Evolutionary conservation across 129 eudicot genomes (phyloP).

Genomic region (Deinandra increscens): DNA sequence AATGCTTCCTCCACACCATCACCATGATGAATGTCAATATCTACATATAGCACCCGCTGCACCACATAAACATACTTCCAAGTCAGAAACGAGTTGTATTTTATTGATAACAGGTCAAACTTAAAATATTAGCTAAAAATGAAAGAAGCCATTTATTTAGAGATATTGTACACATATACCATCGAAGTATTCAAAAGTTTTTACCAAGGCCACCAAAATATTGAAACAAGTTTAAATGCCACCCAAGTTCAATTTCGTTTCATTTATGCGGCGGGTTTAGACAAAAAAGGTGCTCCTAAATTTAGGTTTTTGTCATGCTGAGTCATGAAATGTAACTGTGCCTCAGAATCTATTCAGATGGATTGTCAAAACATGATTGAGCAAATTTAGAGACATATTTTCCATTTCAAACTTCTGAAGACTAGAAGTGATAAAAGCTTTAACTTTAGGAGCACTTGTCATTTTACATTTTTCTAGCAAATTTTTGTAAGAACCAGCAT

Average conservation of each 20-base stretch:
- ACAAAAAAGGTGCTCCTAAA: background rate
- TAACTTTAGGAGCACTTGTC: background rate
- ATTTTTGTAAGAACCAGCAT: background rate
- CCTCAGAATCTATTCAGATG: background rate
- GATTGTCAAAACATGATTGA: background rate
- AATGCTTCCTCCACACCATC: constrained; percentile 99
- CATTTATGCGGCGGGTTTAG: background rate
- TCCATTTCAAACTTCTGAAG: background rate
- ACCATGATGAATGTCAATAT: constrained; percentile 97
- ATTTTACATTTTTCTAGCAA: background rate
- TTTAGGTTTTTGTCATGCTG: background rate
- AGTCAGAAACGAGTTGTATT: background rate
- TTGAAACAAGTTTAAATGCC: background rate
- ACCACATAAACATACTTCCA: constrained; percentile 19
- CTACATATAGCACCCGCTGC: constrained; percentile 95
- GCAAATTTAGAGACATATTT: background rate
- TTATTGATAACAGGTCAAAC: background rate
- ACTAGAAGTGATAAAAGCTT: background rate
- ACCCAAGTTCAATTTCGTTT: background rate
- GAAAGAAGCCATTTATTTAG: background rate
- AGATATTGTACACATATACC: background rate
- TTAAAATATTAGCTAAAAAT: background rate
- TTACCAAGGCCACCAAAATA: background rate
- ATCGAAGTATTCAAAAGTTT: background rate
- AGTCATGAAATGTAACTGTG: background rate